These are phyloP conservation scores for Rubia peregrina DNA, from an alignment of 305 asterid genomes.

Conservation along the genomic window DNA sequence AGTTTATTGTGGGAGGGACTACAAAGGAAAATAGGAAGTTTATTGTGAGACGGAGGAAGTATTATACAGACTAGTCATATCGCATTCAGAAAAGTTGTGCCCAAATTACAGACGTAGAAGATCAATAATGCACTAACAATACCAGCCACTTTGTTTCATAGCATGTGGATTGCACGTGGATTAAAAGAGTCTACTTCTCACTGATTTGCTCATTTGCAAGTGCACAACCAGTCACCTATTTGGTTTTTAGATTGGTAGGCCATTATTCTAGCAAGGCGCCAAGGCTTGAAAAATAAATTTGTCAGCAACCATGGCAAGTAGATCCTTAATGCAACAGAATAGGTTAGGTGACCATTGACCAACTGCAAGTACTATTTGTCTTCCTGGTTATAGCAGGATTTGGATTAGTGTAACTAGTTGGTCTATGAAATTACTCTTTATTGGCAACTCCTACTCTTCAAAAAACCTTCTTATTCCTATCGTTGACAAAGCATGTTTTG, in stretches of 20 bases:
- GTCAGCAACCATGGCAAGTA: not conserved
- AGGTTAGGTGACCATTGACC: not conserved
- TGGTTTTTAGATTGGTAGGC: not conserved
- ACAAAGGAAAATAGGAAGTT: too few relatives aligned
- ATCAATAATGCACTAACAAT: not conserved
- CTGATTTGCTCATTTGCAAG: not conserved
- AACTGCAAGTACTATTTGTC: not conserved
- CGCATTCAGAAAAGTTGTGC: not conserved
- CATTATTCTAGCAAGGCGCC: too few relatives aligned
- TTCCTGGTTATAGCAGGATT: not conserved
- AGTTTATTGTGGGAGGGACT: too few relatives aligned
- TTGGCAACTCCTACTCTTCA: too few relatives aligned
- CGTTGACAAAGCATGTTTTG: not conserved
- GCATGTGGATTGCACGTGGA: not conserved
- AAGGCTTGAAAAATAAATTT: not conserved
- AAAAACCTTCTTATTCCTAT: not conserved
- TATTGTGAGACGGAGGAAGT: too few relatives aligned
- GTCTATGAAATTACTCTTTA: not conserved
- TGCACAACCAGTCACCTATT: too few relatives aligned
- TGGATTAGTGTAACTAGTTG: not conserved
- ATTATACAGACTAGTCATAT: too few relatives aligned
- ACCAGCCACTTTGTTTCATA: not conserved
- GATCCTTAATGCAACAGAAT: not conserved
- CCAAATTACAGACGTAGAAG: not conserved
- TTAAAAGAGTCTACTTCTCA: not conserved